phyloP scores from a whole-genome alignment of 768 basidiomycete species.

The Arthromyces matolae region DNA sequence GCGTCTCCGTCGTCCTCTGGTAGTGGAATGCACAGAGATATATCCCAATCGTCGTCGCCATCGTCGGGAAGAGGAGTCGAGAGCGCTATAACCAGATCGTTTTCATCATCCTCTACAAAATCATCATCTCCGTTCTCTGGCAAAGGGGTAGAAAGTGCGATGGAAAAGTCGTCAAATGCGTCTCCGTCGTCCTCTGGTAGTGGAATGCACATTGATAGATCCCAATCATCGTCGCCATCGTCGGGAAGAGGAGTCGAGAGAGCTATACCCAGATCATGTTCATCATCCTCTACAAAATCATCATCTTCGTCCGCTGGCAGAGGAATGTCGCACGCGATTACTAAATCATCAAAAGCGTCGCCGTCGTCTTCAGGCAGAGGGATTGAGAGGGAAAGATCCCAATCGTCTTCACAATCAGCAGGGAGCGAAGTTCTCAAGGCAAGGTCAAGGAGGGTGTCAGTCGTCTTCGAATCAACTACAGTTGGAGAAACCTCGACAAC shows the following conservation, averaged over 20 bases:
- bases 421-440: neutral
- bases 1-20: neutral
- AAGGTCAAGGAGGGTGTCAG: too few relatives aligned
- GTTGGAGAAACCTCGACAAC: too few relatives aligned
- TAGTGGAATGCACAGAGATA: neutral
- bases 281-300: neutral
- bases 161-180: too few relatives aligned
- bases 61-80: neutral
- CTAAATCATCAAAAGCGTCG: neutral
- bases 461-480: too few relatives aligned
- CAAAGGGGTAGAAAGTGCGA: neutral
- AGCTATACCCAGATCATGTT: neutral
- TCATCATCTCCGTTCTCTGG: neutral
- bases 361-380: neutral
- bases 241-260: neutral
- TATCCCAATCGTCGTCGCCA: neutral
- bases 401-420: neutral
- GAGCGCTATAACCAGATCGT: neutral
- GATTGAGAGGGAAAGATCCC: neutral
- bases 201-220: neutral
- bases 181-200: neutral
- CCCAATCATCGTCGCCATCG: neutral
- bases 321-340: neutral
- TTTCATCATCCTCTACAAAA: neutral
- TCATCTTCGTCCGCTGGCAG: neutral